Base-by-base conservation (phyloP, 768 basidiomycete genomes). In the Suillus variegatus region DNA sequence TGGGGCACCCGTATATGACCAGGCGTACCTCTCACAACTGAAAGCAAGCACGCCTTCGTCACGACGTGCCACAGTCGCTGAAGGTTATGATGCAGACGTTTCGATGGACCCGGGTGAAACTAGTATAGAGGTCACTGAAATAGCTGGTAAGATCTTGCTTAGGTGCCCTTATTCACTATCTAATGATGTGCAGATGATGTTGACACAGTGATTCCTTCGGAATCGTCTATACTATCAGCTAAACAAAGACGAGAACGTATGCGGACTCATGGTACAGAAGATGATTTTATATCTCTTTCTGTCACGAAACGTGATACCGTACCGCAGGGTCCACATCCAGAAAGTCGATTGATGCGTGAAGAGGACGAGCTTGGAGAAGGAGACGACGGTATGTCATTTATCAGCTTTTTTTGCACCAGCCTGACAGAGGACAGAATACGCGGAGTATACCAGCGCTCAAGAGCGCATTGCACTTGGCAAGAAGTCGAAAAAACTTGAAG, bases 331-430 rank as follows among this genome's bases (percentile, higher is more conserved):
- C 93, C 93, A 8, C 93, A 94, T 80, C 94, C 93, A 8, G 90
- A 90, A 69, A 94, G 92, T 73, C 85, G 94, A 10, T 78, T 95
- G 35, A 73, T 92, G 77, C 81, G 94, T 58, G 94, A 95, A 76
- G 94, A 95, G 47, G 94, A 95, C 74, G 92, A 95, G 68, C 74
- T 93, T 2, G 94, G 94, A 13, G 92, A 95, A 73, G 93, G 88
- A 3, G 94, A 95, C 46, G 94, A 95, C 67, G 94, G 94, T 93
- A 70, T 49, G 85, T 74, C 22, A 64, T 25, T 35, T n/a, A 61
- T 62, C 18, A n/a, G 2, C 13, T 28, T 35, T 22, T 22, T 41
- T n/a, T 41, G 43, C 61, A 66, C 66, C 65, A 46, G 13, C 63
- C 22, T 64, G 67, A 69, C 66, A 65, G 64, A 47, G 55, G 47